A percentile compares a stretch with the other conserved stretches of the same genome.
These are phyloP conservation scores for Crithidia sp. DNA, from an alignment of 208 protist species.

Conservation along the genomic window DNA sequence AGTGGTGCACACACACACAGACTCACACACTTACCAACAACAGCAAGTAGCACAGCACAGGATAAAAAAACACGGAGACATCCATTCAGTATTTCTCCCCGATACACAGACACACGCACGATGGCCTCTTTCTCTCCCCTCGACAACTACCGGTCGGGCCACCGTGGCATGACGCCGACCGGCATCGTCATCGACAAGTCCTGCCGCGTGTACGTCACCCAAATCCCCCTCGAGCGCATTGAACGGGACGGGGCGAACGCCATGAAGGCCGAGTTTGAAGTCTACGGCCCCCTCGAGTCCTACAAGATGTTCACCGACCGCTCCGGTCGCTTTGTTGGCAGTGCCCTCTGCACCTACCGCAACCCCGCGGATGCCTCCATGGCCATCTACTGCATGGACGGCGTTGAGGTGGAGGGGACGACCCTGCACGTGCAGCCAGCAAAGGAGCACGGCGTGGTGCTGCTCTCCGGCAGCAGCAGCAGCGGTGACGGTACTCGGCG, in stretches of 20 bases:
- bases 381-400: slow-evolving; percentile 79
- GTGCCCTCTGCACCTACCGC: slow-evolving; percentile 85
- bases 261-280: slow-evolving; percentile 81
- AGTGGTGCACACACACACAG: too few relatives aligned
- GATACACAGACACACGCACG: too few relatives aligned
- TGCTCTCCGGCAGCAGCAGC: slow-evolving; percentile 47
- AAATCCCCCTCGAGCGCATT: slow-evolving; percentile 86
- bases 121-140: slow-evolving; percentile 83
- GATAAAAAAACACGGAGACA: too few relatives aligned
- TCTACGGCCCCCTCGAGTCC: slow-evolving; percentile 84
- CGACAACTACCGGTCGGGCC: slow-evolving; percentile 35
- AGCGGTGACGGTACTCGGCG: not conserved
- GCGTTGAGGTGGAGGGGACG: slow-evolving; percentile 59
- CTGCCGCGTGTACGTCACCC: slow-evolving; percentile 87
- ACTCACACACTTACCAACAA: too few relatives aligned
- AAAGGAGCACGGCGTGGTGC: slow-evolving; percentile 83
- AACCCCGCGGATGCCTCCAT: slow-evolving; percentile 87
- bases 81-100: too few relatives aligned
- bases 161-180: slow-evolving; percentile 36
- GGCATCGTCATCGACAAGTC: slow-evolving; percentile 88
- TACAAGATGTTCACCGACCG: slow-evolving; percentile 90
- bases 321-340: slow-evolving; percentile 85
- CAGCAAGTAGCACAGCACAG: too few relatives aligned
- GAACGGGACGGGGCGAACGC: slow-evolving; percentile 78
- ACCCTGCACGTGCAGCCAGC: slow-evolving; percentile 72